These are phyloP conservation scores for Neonectria sp. DNA, from an alignment of 2,329 filamentous ascomycete species.

Conservation along the genomic window DNA sequence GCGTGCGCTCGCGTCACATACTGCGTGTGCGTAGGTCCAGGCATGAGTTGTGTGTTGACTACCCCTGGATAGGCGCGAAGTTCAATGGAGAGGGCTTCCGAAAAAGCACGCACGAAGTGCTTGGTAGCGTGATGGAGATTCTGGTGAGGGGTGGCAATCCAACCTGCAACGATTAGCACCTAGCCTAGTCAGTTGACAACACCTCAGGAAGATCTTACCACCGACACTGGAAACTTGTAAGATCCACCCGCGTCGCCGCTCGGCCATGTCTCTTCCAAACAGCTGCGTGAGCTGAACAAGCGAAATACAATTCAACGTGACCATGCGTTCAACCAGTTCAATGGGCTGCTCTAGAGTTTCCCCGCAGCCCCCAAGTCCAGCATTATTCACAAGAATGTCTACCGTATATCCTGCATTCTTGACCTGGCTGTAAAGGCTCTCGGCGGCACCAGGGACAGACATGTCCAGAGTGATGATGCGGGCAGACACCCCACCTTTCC, in stretches of 20 bases:
- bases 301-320: not conserved
- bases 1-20: not conserved
- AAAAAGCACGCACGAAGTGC: not conserved
- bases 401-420: not conserved
- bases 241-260: not conserved
- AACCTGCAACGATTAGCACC: not conserved
- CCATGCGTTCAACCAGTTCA: not conserved
- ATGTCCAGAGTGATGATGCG: not conserved
- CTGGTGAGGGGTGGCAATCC: not conserved
- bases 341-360: not conserved
- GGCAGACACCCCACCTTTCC: not conserved
- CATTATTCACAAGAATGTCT: not conserved
- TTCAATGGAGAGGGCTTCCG: not conserved
- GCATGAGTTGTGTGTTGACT: not conserved
- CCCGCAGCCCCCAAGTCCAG: not conserved
- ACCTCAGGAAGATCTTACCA: not conserved
- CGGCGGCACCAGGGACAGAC: not conserved
- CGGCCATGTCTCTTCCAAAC: not conserved
- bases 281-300: not conserved
- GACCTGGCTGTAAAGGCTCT: not conserved
- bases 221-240: not conserved
- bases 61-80: not conserved
- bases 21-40: not conserved
- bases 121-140: not conserved
- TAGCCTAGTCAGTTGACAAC: not conserved